A percentile compares a stretch with the other conserved stretches of the same genome.
Conservation (phyloP, 176 grass and related monocot genomes). For the Ensete ventricosum region DNA sequence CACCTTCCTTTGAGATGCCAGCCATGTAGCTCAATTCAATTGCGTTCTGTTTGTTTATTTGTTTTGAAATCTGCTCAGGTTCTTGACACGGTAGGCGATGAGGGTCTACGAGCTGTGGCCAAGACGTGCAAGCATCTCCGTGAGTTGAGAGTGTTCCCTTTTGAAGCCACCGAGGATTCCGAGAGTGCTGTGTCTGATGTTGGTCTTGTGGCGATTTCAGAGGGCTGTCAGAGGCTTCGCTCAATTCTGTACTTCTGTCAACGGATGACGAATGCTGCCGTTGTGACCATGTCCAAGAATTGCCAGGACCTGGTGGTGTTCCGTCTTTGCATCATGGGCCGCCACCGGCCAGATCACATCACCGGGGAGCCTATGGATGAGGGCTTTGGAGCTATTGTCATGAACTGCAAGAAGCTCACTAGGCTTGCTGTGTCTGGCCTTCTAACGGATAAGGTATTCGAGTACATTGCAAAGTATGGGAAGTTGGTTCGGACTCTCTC, state of each 20-base stretch:
- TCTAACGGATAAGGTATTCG: conserved; percentile 75
- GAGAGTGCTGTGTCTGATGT: conserved; percentile 66
- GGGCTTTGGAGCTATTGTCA: conserved; percentile 80
- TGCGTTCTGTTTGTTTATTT: conserved; percentile 10
- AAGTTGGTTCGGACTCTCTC: conserved; percentile 79
- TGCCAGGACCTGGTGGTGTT: conserved; percentile 75
- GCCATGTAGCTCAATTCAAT: background rate
- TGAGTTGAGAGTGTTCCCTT: conserved; percentile 66
- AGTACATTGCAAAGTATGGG: conserved; percentile 70
- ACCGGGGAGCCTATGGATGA: conserved; percentile 77
- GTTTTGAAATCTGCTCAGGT: conserved; percentile 36
- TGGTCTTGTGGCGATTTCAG: conserved; percentile 60
- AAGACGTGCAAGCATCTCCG: conserved; percentile 65
- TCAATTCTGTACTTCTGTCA: conserved; percentile 95
- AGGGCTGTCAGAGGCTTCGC: conserved; percentile 54
- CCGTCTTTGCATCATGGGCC: conserved; percentile 88
- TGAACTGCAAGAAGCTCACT: conserved; percentile 76
- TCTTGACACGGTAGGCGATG: conserved; percentile 70
- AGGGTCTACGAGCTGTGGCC: conserved; percentile 50
- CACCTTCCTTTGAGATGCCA: background rate
- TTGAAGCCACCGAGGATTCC: conserved; percentile 52
- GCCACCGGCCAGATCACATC: conserved; percentile 48
- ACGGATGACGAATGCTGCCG: conserved; percentile 76
- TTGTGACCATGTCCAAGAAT: conserved; percentile 59
- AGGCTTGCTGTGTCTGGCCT: conserved; percentile 80